phyloP scores from a whole-genome alignment of 2,329 filamentous ascomycete species.

The Dactylella cylindrospora region DNA sequence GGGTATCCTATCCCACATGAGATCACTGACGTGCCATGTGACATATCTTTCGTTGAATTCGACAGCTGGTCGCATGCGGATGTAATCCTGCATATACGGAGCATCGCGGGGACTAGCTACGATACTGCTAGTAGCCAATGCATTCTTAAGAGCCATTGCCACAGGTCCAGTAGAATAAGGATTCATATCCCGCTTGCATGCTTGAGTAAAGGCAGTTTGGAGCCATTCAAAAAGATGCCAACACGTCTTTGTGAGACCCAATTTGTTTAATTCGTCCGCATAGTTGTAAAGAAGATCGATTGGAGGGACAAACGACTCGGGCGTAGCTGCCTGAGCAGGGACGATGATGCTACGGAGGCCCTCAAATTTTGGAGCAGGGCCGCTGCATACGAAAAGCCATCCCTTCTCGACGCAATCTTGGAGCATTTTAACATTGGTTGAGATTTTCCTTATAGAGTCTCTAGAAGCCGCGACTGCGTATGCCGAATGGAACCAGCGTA shows the following conservation, averaged over 20 bases:
- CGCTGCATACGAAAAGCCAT: conserved; percentile 41
- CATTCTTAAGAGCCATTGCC: conserved; percentile 40
- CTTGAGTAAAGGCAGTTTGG: conserved; percentile 41
- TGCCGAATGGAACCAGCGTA: conserved; percentile 39
- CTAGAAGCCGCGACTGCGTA: conserved; percentile 32
- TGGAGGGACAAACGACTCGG: conserved; percentile 35
- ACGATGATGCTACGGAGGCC: conserved; percentile 36
- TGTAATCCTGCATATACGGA: conserved; percentile 42
- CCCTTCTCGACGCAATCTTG: conserved; percentile 43
- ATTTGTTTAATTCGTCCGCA: conserved; percentile 38
- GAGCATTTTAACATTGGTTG: conserved; percentile 39
- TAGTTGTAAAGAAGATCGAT: conserved; percentile 43
- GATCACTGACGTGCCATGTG: conserved; percentile 37
- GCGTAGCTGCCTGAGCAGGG: conserved; percentile 18
- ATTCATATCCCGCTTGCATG: conserved; percentile 44
- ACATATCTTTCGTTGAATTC: conserved; percentile 35
- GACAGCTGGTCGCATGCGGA: conserved; percentile 27
- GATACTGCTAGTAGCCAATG: conserved; percentile 31
- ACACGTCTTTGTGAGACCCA: conserved; percentile 41
- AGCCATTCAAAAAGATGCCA: conserved; percentile 45
- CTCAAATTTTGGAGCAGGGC: conserved; percentile 35
- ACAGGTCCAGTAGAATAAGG: conserved; percentile 42
- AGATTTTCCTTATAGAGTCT: conserved; percentile 37
- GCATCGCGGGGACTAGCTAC: conserved; percentile 38
- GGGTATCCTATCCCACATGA: conserved; percentile 41